A percentile compares a stretch with the other conserved stretches of the same genome.
phyloP scores from a whole-genome alignment of 306 rosid genomes.

The Cicer judaicum region DNA sequence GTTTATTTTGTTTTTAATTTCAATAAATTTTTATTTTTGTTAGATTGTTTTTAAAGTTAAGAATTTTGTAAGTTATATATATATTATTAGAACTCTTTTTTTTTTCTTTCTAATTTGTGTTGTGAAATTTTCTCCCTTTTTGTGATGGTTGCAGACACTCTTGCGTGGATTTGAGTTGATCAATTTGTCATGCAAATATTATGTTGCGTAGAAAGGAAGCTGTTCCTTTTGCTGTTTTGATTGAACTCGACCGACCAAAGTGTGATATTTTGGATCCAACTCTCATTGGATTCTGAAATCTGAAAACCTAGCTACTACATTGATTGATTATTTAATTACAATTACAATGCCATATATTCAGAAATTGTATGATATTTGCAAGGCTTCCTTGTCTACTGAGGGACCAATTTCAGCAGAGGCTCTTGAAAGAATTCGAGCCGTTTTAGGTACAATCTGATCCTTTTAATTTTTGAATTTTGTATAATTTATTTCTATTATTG shows the following conservation, averaged over 20 bases:
- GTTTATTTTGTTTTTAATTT: background rate
- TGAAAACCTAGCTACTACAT: slow-evolving; percentile 36
- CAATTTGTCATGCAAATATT: slow-evolving; percentile 40
- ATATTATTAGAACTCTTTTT: background rate
- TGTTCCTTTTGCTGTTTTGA: slow-evolving; percentile 43
- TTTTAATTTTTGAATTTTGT: background rate
- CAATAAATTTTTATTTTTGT: slow-evolving; percentile 9
- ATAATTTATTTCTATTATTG: background rate
- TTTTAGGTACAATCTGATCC: slow-evolving; percentile 45
- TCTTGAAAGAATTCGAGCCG: slow-evolving; percentile 44
- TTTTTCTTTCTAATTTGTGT: slow-evolving; percentile 17
- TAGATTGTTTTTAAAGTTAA: background rate
- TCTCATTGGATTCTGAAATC: slow-evolving; percentile 20
- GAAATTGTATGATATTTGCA: slow-evolving; percentile 53
- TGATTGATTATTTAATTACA: slow-evolving; percentile 1
- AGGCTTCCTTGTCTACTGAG: slow-evolving; percentile 47
- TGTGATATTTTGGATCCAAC: slow-evolving; percentile 27
- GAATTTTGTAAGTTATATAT: slow-evolving; percentile 13
- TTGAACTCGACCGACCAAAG: slow-evolving; percentile 33
- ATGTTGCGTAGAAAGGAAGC: slow-evolving; percentile 51
- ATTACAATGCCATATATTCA: slow-evolving; percentile 52
- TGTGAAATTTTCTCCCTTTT: slow-evolving; percentile 2
- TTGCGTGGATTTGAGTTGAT: slow-evolving; percentile 38
- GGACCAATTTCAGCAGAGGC: slow-evolving; percentile 53
- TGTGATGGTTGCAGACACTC: slow-evolving; percentile 14